These are phyloP conservation scores for Hypoxylon trugodes DNA, from an alignment of 495 filamentous ascomycete species.

Conservation along the genomic window DNA sequence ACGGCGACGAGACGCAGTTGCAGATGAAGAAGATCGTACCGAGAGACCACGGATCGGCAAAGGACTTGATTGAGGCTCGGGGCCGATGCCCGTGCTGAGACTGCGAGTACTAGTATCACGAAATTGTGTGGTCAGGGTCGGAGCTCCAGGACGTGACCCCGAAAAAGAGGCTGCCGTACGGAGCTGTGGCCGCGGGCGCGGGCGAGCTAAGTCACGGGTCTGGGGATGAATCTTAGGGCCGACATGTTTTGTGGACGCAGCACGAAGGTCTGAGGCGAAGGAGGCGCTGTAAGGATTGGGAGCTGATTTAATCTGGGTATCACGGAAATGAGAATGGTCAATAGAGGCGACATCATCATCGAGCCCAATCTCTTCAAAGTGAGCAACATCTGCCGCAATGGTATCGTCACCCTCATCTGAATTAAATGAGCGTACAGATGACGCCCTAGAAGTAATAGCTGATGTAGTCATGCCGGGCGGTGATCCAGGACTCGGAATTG, in stretches of 20 bases:
- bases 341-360: conserved; percentile 66
- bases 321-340: conserved; percentile 51
- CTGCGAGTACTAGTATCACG: conserved; percentile 40
- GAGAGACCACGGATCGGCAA: conserved; percentile 48
- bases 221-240: conserved; percentile 36
- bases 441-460: conserved; percentile 84
- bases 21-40: conserved; percentile 45
- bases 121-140: conserved; percentile 36
- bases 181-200: conserved; percentile 28
- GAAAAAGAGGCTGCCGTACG: conserved; percentile 32
- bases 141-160: conserved; percentile 24
- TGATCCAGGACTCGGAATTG: conserved; percentile 70
- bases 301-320: conserved; percentile 55
- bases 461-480: conserved; percentile 85
- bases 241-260: conserved; percentile 49
- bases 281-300: conserved; percentile 53
- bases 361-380: conserved; percentile 95
- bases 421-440: conserved; percentile 82
- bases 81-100: conserved; percentile 33
- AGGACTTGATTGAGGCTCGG: conserved; percentile 45
- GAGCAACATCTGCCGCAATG: conserved; percentile 71
- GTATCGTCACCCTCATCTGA: conserved; percentile 66
- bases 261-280: conserved; percentile 53
- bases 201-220: conserved; percentile 39
- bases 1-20: conserved; percentile 36